Evolutionary conservation across 106 monocot species (phyloP), one percentile per base, ranked within the genome.

Genomic region (Posidonia australis): DNA sequence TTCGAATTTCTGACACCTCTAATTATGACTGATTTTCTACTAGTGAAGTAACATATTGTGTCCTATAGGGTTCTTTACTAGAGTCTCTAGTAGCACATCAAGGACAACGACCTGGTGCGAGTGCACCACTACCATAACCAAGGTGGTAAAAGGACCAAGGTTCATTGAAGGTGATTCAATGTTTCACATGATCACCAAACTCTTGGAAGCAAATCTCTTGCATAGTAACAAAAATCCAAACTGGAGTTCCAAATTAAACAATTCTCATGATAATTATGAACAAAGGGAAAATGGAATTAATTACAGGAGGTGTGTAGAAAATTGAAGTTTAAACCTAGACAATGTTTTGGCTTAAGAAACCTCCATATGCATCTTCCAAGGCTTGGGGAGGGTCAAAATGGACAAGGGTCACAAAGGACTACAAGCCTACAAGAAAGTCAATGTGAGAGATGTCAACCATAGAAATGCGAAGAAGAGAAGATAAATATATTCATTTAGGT

Each of bases 121-220:
- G 57, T 12, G 46, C 18, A n/a, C 69, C 69, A 14, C 28, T 44
- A 0, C 43, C 65, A 47, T 89, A 89, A 4, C 85, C 89, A 3
- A 9, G 1, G 0, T 11, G n/a, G 24, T 48, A 62, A 59, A 47
- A 89, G 0, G 25, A 70, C 49, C 10, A 60, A 12, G 89, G 89
- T 46, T 89, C 89, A 10, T 89, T 89, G 21, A 89, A 62, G 14
- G 89, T 85, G 55, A 77, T 89, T 85, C 89, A 89, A 20, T 76
- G 66, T 54, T 85, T 89, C 32, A 89, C 85, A 16, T 80, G 60
- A 24, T 85, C 85, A 0, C 89, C 89, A n/a, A 85, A 89, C 56
- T 73, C 75, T 53, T 51, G 53, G 57, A 85, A 89, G 54, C 79
- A 80, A 13, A 85, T 28, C 2, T 82, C n/a, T 67, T 1, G 65